phyloP scores from a whole-genome alignment of 805 yeast species.

The Candida mattraensis region DNA sequence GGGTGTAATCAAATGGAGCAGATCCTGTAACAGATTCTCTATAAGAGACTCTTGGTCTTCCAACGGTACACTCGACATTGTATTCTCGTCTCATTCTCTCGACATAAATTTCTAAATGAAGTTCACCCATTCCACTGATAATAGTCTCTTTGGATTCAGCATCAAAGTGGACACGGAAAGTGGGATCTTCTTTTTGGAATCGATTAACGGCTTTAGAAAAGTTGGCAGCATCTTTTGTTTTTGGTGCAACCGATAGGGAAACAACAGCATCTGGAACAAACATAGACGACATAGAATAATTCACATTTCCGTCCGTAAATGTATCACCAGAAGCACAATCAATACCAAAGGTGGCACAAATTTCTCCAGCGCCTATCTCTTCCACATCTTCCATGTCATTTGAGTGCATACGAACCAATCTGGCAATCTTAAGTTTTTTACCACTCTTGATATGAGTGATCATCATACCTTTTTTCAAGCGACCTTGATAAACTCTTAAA shows the following conservation, averaged over 20 bases:
- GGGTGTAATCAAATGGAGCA: constrained; percentile 86
- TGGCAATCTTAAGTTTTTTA: constrained; percentile 87
- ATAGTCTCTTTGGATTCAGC: constrained; percentile 90
- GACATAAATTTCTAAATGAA: constrained; percentile 94
- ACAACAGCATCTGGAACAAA: constrained; percentile 98
- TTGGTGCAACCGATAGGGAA: constrained; percentile 86
- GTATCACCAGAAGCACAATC: constrained; percentile 99
- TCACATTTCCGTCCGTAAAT: constrained; percentile 78
- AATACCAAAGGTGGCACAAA: constrained; percentile 98
- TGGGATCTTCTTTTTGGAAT: constrained; percentile 98
- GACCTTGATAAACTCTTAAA: constrained; percentile 96
- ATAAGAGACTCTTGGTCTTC: constrained; percentile 97
- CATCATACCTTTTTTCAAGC: constrained; percentile 83
- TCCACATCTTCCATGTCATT: constrained; percentile 98
- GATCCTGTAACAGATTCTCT: constrained; percentile 83
- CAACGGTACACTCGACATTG: constrained; percentile 91
- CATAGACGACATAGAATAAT: constrained; percentile 95
- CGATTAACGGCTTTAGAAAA: constrained; percentile 96
- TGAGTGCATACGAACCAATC: constrained; percentile 98
- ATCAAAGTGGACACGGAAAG: constrained; percentile 91
- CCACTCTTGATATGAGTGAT: constrained; percentile 90
- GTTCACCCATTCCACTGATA: constrained; percentile 97
- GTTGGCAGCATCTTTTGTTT: constrained; percentile 79
- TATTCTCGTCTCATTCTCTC: constrained; percentile 98
- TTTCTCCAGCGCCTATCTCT: constrained; percentile 96